Base-by-base conservation (phyloP, 176 grass and related monocot genomes). In the Triticum timopheevii region DNA sequence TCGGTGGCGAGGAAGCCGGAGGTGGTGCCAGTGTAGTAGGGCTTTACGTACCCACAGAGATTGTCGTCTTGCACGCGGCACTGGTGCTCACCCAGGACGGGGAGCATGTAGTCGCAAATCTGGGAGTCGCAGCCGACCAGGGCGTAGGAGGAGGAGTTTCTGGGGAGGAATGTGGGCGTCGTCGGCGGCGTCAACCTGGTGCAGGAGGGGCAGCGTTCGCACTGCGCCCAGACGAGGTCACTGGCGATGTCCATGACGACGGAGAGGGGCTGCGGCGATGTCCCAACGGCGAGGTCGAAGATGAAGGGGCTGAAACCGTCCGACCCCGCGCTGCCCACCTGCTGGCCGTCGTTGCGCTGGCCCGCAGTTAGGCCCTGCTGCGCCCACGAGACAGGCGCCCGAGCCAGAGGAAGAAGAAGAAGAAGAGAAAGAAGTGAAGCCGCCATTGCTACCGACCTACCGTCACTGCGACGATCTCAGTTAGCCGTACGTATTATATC, bases 271-370 rank as follows among this genome's bases (percentile, higher is more conserved):
- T 86, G 84, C 28, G 24, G 25, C 24, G 63, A 6, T 11, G 49
- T 86, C 17, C 83, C 83, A n/a, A 86, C 10, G 23, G 34, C 12
- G 36, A 86, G 64, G 83, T 86, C 30, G 73, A 86, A 66, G 61
- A 67, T 35, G 36, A 77, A 49, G 56, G 30, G 6, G 30, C 54
- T 11, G 23, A 20, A 64, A 25, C 61, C 4, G 23, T 64, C 61
- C 0, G 23, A 10, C 61, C 3, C 6, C 10, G 59, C 7, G 59
- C 59, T 62, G 9, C 59, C 58, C 58, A 9, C 22, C 58, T 62
- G 59, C 22, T 24, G 3, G 59, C 8, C 59, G n/a, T 23, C 59
- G 2, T 23, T n/a, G 59, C 2, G 23, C 10, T 24, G 61, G 24
- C 7, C 22, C 10, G 10, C 23, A 9, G 3, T 4, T 11, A 61